Evolutionary conservation across 352 stramenopile species (phyloP).

Genomic region (Peronospora tabacina): DNA sequence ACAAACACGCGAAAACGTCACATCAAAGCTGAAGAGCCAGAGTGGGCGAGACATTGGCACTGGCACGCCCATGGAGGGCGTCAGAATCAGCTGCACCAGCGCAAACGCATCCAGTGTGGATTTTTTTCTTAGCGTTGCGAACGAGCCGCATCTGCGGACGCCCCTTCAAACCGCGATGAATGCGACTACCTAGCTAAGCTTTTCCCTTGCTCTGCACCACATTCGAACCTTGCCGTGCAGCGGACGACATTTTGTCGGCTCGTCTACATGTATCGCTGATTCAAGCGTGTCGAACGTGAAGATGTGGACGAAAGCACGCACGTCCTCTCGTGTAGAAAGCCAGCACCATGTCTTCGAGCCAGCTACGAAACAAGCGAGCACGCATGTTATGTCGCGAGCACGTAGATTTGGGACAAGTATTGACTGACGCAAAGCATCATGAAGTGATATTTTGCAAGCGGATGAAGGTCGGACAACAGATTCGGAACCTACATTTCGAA

Average conservation of each 20-base stretch:
- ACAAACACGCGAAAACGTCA: constrained; percentile 15
- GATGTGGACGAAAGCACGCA: constrained; percentile 17
- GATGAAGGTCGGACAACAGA: constrained; percentile 18
- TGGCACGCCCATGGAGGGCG: too few species aligned
- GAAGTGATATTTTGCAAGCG: constrained; percentile 18
- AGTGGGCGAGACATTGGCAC: not conserved
- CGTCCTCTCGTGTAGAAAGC: constrained; percentile 22
- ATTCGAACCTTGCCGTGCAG: not conserved
- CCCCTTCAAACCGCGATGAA: not conserved
- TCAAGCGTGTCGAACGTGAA: constrained; percentile 9
- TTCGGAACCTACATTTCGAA: constrained; percentile 11
- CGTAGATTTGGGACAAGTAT: too few species aligned
- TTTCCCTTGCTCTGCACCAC: not conserved
- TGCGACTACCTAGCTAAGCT: not conserved
- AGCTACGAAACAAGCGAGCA: constrained; percentile 9
- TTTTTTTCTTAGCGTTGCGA: not conserved
- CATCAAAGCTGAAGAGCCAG: not conserved
- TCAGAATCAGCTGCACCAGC: not conserved
- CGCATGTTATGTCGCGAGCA: constrained; percentile 19
- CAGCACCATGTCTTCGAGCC: constrained; percentile 1
- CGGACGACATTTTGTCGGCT: not conserved
- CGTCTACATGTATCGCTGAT: constrained; percentile 21
- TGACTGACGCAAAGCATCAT: constrained; percentile 6
- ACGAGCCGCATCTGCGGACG: not conserved
- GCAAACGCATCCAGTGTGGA: not conserved